Percentiles rank a stretch among this genome's conserved stretches.
Conservation (phyloP, 2,329 filamentous ascomycete genomes). For the Diaporthe batatas region DNA sequence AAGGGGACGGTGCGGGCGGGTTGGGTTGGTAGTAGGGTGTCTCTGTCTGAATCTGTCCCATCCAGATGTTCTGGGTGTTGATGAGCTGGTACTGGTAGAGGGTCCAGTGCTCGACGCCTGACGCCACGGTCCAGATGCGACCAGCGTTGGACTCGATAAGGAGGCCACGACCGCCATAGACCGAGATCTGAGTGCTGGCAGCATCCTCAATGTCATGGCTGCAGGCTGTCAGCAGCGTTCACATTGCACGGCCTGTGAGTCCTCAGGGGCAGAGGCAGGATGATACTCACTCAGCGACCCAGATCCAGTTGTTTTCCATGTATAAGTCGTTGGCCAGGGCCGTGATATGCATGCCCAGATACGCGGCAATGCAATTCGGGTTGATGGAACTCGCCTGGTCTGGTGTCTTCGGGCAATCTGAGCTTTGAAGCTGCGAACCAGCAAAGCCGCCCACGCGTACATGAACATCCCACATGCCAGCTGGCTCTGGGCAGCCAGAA, state of each 20-base stretch:
- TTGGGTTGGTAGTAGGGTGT: constrained; percentile 79
- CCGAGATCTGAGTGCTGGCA: constrained; percentile 58
- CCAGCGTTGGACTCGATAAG: constrained; percentile 59
- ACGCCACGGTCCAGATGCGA: constrained; percentile 73
- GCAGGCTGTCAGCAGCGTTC: constrained; percentile 5
- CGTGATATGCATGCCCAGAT: constrained; percentile 59
- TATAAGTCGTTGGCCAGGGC: constrained; percentile 53
- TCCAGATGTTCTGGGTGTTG: constrained; percentile 71
- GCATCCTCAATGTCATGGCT: constrained; percentile 64
- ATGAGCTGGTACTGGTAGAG: constrained; percentile 78
- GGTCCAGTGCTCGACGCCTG: constrained; percentile 74
- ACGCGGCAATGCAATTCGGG: constrained; percentile 53
- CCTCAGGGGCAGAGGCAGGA: neutral
- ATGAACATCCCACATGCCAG: constrained; percentile 81
- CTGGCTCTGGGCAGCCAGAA: constrained; percentile 50
- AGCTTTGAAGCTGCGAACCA: constrained; percentile 76
- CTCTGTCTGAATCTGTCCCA: constrained; percentile 77
- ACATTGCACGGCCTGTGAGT: neutral
- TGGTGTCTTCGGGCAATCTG: constrained; percentile 73
- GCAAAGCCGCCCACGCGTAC: constrained; percentile 79
- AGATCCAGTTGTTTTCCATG: constrained; percentile 65
- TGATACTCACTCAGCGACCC: constrained; percentile 55
- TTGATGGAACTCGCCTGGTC: constrained; percentile 45
- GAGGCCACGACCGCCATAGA: constrained; percentile 64
- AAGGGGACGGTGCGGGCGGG: constrained; percentile 70